Conservation (phyloP, 371 early-diverging fungal genomes). For the Mortierella sp. region DNA sequence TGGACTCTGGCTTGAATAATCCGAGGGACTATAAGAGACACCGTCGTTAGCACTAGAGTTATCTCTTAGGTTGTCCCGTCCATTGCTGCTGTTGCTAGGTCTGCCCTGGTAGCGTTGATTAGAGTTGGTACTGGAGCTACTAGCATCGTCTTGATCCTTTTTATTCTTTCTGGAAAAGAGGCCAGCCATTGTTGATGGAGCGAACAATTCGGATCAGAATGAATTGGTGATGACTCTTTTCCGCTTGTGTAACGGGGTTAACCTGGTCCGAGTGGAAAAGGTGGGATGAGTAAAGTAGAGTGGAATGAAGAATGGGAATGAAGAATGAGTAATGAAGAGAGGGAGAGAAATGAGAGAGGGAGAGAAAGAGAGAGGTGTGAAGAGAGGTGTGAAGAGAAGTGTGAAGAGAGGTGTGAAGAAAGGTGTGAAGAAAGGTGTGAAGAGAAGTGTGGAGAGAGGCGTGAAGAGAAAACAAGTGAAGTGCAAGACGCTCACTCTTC, state of each 20-base stretch:
- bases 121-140: conserved; percentile 11
- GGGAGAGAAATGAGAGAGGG: not conserved
- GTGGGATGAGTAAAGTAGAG: not conserved
- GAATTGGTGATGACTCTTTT: not conserved
- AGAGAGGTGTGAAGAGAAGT: not conserved
- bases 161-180: conserved; percentile 55
- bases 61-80: conserved; percentile 13
- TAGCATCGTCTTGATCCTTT: conserved; percentile 36
- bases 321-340: not conserved
- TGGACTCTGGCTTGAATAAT: conserved; percentile 15
- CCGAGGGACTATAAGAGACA: conserved; percentile 20
- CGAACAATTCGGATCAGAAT: not conserved
- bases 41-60: conserved; percentile 30
- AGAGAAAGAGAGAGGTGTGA: not conserved
- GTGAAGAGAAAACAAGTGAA: too few species aligned
- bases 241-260: conserved; percentile 7
- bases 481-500: too few species aligned
- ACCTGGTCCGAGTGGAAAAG: not conserved
- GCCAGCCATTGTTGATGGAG: conserved; percentile 34
- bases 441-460: not conserved
- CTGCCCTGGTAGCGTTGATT: conserved; percentile 28
- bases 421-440: not conserved
- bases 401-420: too few species aligned
- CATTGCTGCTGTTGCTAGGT: conserved; percentile 18
- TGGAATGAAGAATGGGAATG: not conserved